Evolutionary conservation across 768 basidiomycete genomes (phyloP), one percentile per base, ranked within the genome.

Genomic region (Boletales sp.): DNA sequence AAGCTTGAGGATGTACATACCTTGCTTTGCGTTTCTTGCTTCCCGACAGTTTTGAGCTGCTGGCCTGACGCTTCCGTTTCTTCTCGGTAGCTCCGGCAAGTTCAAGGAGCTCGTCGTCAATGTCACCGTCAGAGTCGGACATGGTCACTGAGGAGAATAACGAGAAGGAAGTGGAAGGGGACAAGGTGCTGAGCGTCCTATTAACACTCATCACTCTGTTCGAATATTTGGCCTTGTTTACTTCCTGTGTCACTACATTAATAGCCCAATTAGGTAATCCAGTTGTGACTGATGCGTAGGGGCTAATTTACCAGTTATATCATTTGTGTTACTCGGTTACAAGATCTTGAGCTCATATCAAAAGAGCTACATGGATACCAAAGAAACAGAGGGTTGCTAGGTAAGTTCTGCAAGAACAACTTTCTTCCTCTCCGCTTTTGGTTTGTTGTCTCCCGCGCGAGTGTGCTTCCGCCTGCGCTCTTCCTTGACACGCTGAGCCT

Each of bases 381-480:
- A 46, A 39, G 49, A 51, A 45, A 67, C 45, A 57, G 44, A 47
- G 36, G 14, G 52, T 19, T 46, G 41, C 64, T 65, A 68, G 32
- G 62, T 64, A 74, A 95, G 91, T 71, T 94, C 90, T 40, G 76
- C 76, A 54, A 93, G 72, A 54, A 97, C 89, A 37, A 85, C 72
- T 67, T 88, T 94, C 73, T 93, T 94, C 70, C 86, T 81, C 76
- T 94, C 94, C 36, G 93, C 82, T 64, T 87, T 90, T 9, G 95
- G 95, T 63, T 93, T 96, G 69, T 69, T 80, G 66, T 85, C 83
- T 39, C 93, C 94, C 12, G 82, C 83, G 25, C 92, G 78, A 8
- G 94, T 87, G 66, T 98, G 95, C 62, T 85, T 87, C 66, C 94
- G 75, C 55, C 95, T 76, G 56, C 94, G 80, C 65, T 97, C 94